Conservation (phyloP, 78 protist species). For the Emiliania huxleyi region DNA sequence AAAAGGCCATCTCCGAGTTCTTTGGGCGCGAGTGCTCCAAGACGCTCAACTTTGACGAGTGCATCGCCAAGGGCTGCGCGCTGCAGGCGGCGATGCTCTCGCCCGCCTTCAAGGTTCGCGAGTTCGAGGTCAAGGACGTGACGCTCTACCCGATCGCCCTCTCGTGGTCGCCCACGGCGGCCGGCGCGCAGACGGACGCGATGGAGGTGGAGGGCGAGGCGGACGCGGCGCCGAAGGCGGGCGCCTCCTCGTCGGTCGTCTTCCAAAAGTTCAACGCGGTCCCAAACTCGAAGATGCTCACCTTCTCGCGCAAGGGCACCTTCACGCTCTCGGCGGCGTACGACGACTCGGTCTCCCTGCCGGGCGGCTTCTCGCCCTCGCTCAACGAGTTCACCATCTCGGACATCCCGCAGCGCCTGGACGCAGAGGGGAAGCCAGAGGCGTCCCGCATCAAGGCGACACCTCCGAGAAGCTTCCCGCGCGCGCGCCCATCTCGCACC, state of each 20-base stretch:
- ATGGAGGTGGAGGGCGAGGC: constrained; percentile 43
- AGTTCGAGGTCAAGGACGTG: constrained; percentile 68
- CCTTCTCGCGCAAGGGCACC: constrained; percentile 56
- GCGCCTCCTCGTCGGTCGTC: background rate
- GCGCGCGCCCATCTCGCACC: too few species aligned
- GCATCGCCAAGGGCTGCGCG: constrained; percentile 88
- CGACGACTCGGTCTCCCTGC: background rate
- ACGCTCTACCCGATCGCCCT: constrained; percentile 68
- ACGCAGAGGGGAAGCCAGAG: background rate
- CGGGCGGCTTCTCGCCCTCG: background rate
- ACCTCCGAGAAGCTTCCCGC: too few species aligned
- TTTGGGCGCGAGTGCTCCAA: constrained; percentile 38
- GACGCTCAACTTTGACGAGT: constrained; percentile 88
- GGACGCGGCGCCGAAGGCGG: background rate
- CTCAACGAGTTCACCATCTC: constrained; percentile 35
- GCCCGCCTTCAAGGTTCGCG: constrained; percentile 85
- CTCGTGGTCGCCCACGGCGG: constrained; percentile 35
- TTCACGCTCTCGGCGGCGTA: constrained; percentile 56
- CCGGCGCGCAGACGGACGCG: constrained; percentile 44
- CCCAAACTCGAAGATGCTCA: constrained; percentile 59
- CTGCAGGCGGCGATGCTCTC: constrained; percentile 85
- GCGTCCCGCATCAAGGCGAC: background rate
- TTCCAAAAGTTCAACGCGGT: constrained; percentile 15
- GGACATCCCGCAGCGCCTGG: constrained; percentile 13
- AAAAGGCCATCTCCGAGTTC: background rate